phyloP scores from a whole-genome alignment of 2,329 filamentous ascomycete species.

The Ophiostoma montium region DNA sequence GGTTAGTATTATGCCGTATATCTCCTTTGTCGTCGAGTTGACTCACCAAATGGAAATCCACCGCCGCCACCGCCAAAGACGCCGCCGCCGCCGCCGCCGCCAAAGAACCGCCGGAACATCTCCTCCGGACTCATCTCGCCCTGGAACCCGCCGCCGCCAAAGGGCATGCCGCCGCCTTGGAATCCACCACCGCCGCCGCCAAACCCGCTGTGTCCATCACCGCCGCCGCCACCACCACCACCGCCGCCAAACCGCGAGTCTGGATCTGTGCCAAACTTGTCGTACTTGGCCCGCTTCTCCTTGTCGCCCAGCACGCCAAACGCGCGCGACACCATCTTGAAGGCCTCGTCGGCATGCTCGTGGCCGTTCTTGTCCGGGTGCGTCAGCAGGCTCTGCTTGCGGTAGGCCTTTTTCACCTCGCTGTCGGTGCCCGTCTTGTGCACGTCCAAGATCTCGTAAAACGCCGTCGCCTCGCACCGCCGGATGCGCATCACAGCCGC shows the following conservation, averaged over 20 bases:
- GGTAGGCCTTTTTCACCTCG: conserved; percentile 96
- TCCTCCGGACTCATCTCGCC: conserved; percentile 94
- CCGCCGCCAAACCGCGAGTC: conserved; percentile 67
- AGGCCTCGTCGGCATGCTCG: conserved; percentile 88
- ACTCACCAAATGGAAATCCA: conserved; percentile 12
- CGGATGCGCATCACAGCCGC: conserved; percentile 81
- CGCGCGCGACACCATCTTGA: conserved; percentile 92
- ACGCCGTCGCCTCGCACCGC: conserved; percentile 70
- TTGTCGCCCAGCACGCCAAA: conserved; percentile 88
- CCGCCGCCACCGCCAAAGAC: conserved; percentile 46
- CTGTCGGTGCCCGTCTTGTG: conserved; percentile 54
- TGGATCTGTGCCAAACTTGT: conserved; percentile 81
- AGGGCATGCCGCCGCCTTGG: conserved; percentile 33
- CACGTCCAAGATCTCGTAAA: conserved; percentile 83
- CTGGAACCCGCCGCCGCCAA: conserved; percentile 46
- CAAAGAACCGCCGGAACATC: conserved; percentile 94
- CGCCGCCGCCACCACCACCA: conserved; percentile 24
- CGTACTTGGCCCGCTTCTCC: conserved; percentile 81
- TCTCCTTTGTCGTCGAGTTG: no score
- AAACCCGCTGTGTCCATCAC: conserved; percentile 23
- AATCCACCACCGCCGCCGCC: conserved; percentile 25
- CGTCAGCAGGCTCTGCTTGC: conserved; percentile 83
- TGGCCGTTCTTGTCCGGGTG: conserved; percentile 99
- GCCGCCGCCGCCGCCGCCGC: conserved; percentile 56
- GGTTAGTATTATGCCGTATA: background rate